Base-by-base conservation (phyloP, 2,329 filamentous ascomycete genomes). In the Alternaria rosae region DNA sequence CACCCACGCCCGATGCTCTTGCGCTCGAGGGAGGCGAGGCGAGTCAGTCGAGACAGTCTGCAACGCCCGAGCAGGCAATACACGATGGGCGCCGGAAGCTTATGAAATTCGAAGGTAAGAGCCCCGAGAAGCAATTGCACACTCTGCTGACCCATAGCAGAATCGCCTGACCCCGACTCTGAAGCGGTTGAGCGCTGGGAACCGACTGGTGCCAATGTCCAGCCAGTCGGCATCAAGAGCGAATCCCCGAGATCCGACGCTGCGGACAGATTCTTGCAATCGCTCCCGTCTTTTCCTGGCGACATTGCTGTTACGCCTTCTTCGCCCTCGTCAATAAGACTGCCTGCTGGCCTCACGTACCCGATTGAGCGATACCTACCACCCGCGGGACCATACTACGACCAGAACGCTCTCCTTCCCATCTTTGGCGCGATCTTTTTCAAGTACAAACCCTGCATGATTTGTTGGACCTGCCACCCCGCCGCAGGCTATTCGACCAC, bases 61-160 rank as follows among this genome's bases (percentile, higher is more conserved):
- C 5, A 6, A 38, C 5, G 4, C 35, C 35, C 35, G 35, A 38
- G 30, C 30, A 32, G 2, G 13, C 13, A 0, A 32, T 32, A 32
- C 30, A 15, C 13, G 30, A 6, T 32, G 30, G 8, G n/a, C 35
- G 35, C 35, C 35, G n/a, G 15, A 38, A 15, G 0, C 6, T 38
- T 15, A 38, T 38, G 35, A 9, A 38, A 6, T 2, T 5, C 0
- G 35, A 38, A 38, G 35, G 35, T 38, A 11, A 17, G 32, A 5
- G n/a, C 32, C 32, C 15, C 3, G n/a, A n/a, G 5, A 2, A 9
- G 0, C 32, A 1, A 4, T n/a, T 10, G 9, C 3, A 13, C 5
- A 10, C n/a, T n/a, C 9, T 17, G 6, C 5, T 38, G 4, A 38
- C 35, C 13, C 15, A 38, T 6, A 38, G 35, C 15, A 38, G 35